Evolutionary conservation across 2,329 filamentous ascomycete genomes (phyloP).

Genomic region (Ascochyta rabiei): DNA sequence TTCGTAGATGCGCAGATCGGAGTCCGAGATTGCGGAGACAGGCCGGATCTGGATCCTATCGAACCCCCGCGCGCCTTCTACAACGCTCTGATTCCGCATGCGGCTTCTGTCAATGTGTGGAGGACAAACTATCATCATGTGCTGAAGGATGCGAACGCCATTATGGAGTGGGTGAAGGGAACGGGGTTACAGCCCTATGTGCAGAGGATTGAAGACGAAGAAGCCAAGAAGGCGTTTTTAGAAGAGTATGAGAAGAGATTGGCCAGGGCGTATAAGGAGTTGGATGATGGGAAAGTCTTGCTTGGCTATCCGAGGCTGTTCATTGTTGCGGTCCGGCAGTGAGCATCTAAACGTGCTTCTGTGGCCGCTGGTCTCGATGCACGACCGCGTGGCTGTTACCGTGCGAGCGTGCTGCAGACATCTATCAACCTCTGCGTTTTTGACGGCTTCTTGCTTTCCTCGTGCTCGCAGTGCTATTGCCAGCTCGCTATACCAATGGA

Average conservation of each 20-base stretch:
- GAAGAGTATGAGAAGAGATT: constrained; percentile 55
- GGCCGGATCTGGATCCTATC: constrained; percentile 55
- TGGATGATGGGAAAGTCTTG: constrained; percentile 60
- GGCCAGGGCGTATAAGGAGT: constrained; percentile 52
- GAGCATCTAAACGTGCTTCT: background rate
- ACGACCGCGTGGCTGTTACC: background rate
- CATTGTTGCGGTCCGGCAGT: constrained; percentile 52
- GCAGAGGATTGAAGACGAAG: constrained; percentile 53
- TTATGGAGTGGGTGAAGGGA: constrained; percentile 66
- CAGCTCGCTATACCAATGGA: no score
- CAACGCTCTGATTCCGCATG: constrained; percentile 53
- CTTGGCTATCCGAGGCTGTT: constrained; percentile 64
- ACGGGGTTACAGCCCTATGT: constrained; percentile 63
- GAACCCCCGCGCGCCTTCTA: constrained; percentile 57
- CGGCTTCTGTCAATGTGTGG: constrained; percentile 58
- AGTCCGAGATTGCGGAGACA: constrained; percentile 1
- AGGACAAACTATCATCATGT: constrained; percentile 61
- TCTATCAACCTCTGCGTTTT: no score
- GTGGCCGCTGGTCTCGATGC: background rate
- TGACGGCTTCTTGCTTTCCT: no score
- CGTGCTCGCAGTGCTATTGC: no score
- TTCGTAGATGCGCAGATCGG: constrained; percentile 32
- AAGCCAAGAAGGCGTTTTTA: constrained; percentile 51
- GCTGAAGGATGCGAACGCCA: constrained; percentile 55
- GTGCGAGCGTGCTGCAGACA: background rate